A percentile compares a stretch with the other conserved stretches of the same genome.
Evolutionary conservation across 23 red algal species (phyloP).

Genomic region (Cyanidium caldarium): DNA sequence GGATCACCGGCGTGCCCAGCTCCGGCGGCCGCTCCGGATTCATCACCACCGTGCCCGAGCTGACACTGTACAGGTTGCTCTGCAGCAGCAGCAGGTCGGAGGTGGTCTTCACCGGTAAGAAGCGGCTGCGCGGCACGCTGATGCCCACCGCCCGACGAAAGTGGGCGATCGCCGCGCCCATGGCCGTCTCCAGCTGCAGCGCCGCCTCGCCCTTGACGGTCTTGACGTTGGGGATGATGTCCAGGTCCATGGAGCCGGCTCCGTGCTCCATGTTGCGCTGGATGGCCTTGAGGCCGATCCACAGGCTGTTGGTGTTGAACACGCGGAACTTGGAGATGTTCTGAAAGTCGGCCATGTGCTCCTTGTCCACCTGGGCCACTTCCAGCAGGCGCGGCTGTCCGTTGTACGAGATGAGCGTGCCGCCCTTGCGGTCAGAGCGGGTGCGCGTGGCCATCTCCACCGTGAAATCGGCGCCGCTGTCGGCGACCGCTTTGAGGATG

Average conservation of each 20-base stretch:
- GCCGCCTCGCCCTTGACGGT: slow-evolving; percentile 65
- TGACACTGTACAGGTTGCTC: slow-evolving; percentile 77
- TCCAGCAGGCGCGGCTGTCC: slow-evolving; percentile 78
- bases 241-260: slow-evolving; percentile 59
- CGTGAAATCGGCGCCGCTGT: slow-evolving; percentile 73
- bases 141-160: slow-evolving; percentile 80
- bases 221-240: slow-evolving; percentile 97
- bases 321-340: slow-evolving; percentile 94
- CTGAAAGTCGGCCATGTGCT: slow-evolving; percentile 93
- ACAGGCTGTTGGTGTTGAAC: slow-evolving; percentile 99
- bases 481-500: slow-evolving; percentile 66
- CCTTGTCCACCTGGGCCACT: slow-evolving; percentile 77
- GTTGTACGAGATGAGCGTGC: slow-evolving; percentile 92
- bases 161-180: slow-evolving; percentile 80
- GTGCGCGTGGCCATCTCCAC: slow-evolving; percentile 96
- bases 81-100: slow-evolving; percentile 95
- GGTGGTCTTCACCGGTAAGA: slow-evolving; percentile 91
- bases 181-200: slow-evolving; percentile 87
- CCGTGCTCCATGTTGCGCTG: slow-evolving; percentile 47
- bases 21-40: slow-evolving; percentile 70
- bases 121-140: slow-evolving; percentile 89
- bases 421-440: slow-evolving; percentile 90
- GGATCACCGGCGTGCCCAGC: slow-evolving; percentile 64
- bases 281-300: slow-evolving; percentile 66
- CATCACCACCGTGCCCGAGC: slow-evolving; percentile 67